Conservation (phyloP, 208 protist genomes). For the Trypanosoma cruzi region DNA sequence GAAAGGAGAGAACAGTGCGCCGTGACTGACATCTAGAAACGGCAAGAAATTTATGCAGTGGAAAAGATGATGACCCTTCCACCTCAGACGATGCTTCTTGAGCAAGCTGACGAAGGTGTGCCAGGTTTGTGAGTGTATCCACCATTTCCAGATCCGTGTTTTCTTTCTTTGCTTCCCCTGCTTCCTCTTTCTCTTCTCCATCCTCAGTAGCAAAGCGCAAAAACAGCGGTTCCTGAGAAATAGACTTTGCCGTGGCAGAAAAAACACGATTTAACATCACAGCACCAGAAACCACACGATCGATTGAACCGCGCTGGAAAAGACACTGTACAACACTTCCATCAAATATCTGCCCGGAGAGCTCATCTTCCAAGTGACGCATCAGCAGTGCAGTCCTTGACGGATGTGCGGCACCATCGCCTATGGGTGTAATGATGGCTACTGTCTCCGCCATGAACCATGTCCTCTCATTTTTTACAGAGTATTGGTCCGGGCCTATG, state of each 20-base stretch:
- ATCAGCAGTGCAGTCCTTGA: slow-evolving; percentile 46
- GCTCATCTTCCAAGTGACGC: slow-evolving; percentile 54
- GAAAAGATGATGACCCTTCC: slow-evolving; percentile 3
- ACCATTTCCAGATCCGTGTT: not conserved
- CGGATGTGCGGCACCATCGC: slow-evolving; percentile 10
- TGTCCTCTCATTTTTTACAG: not conserved
- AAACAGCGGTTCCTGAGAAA: slow-evolving; percentile 23
- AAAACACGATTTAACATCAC: slow-evolving; percentile 16
- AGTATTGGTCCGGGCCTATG: not conserved
- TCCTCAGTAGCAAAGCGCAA: not conserved
- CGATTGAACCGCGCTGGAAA: slow-evolving; percentile 10
- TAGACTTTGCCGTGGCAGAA: slow-evolving; percentile 7
- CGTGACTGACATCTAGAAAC: not conserved
- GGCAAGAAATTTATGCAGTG: slow-evolving; percentile 29
- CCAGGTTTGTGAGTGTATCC: not conserved
- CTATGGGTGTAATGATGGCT: slow-evolving; percentile 18
- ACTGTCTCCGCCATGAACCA: slow-evolving; percentile 22
- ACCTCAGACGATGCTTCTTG: slow-evolving; percentile 4
- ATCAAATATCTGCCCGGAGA: slow-evolving; percentile 72
- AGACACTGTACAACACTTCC: slow-evolving; percentile 61
- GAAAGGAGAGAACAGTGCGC: slow-evolving; percentile 47
- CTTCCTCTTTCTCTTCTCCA: not conserved
- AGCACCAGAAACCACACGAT: not conserved
- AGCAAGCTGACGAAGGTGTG: slow-evolving; percentile 4
- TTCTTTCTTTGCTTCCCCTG: too few species aligned